Base-by-base conservation (phyloP, 2,329 filamentous ascomycete species). In the Immersiporthe knoxdaviesiana region DNA sequence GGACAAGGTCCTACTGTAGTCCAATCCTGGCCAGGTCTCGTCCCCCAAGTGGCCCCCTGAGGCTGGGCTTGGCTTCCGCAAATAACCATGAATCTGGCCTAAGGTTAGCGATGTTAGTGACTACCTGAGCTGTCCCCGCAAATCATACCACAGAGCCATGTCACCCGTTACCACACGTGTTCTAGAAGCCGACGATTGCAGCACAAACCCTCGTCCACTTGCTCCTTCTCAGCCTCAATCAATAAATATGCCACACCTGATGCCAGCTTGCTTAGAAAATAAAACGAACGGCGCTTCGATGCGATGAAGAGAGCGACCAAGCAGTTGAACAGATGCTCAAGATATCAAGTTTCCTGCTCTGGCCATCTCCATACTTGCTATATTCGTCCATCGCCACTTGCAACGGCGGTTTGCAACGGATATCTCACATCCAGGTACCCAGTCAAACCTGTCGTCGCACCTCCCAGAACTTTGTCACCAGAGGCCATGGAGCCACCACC, bases 401-500 rank as follows among this genome's bases (percentile, higher is more conserved):
- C 47, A 50, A 4, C 35, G 8, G n/a, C 14, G 24, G 3, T 14
- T n/a, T 32, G 35, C 59, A n/a, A 61, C 59, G 6, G 8, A 37
- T 8, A 24, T 11, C 62, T 54, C 30, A n/a, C 63, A n/a, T 41
- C 14, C 50, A 27, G 5, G n/a, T n/a, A 59, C 32, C 30, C 14
- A 5, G 6, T 7, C 41, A 44, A 44, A 18, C 41, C 41, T 44
- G 21, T 44, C 41, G 16, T n/a, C 41, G 4, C 3, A 11, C n/a
- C 7, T 24, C 37, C 7, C 35, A 41, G 7, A 21, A 37, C 14
- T 32, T 2, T 47, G 24, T 35, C 24, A 47, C n/a, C 44, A 21
- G 37, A 59, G 11, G 61, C 14, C 14, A 71, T 72, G 70, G 70
- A 72, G 65, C 65, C 59, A 41, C 54, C 32, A 16, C 24, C 50